Base-by-base conservation (phyloP, 192 early-diverging fungal species). In the Backusella liffmaniae region DNA sequence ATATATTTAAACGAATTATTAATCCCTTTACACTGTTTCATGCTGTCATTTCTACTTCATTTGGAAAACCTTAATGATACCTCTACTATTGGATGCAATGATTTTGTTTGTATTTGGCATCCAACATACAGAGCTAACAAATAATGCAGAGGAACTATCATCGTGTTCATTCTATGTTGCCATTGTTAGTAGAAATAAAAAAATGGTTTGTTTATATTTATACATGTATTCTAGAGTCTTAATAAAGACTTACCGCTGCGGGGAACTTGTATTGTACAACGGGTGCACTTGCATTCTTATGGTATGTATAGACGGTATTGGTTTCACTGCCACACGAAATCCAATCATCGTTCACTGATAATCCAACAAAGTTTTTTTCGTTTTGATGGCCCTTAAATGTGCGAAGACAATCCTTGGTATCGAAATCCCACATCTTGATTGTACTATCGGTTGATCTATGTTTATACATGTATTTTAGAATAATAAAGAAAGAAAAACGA, bases 311-410 rank as follows among this genome's bases (percentile, higher is more conserved):
- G 16, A 96, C 89, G 4, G 90, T 89, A 83, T 99, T 97, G 66
- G 92, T 95, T 83, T 99, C 97, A 78, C 94, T 96, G 30, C 97
- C 97, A 77, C 95, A 97, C 0, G 94, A 85, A 75, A 99, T 94
- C 89, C 94, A 96, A 66, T 97, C 94, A 15, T 86, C 86, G 67
- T 91, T 91, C 6, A 92, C 86, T 30, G 90, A 92, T 73, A 99
- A 84, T 2, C 97, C 97, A 5, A 98, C 97, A 95, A 99, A 99
- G 85, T 98, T 98, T 85, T 95, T 96, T 77, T 97, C 95, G 76
- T 99, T 99, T 9, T 84, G 65, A 78, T 99, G 97, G 6, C 97
- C 97, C 7, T 86, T 82, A 81, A 88, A 99, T 16, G 93, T 92
- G 32, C 94, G 84, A 5, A 86, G 79, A 67, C 91, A 94, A 10